A percentile compares a stretch with the other conserved stretches of the same genome.
Conservation (phyloP, 331 rosid species). For the Pyracantha coccinea region DNA sequence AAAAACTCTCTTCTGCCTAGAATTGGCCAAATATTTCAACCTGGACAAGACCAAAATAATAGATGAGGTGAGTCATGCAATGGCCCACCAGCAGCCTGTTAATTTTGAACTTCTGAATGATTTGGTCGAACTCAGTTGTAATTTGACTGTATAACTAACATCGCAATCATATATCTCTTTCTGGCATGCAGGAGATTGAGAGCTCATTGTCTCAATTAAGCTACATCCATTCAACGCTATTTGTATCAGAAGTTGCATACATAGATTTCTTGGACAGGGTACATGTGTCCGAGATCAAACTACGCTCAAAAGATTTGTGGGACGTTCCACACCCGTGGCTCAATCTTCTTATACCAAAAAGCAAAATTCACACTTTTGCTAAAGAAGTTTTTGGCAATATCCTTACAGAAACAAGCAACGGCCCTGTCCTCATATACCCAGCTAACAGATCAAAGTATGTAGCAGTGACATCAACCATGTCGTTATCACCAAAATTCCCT, state of each 20-base stretch:
- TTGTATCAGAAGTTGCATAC: slow-evolving; percentile 66
- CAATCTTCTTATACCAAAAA: slow-evolving; percentile 81
- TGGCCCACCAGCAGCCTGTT: neutral
- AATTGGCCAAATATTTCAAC: slow-evolving; percentile 73
- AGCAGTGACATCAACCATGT: slow-evolving; percentile 21
- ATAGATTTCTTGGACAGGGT: slow-evolving; percentile 84
- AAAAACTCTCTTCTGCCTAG: slow-evolving; percentile 79
- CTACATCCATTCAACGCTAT: slow-evolving; percentile 75
- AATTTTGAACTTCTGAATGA: neutral
- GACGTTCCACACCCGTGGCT: slow-evolving; percentile 99
- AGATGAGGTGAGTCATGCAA: slow-evolving; percentile 47
- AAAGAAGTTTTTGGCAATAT: slow-evolving; percentile 73
- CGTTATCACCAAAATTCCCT: neutral
- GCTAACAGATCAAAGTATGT: slow-evolving; percentile 93
- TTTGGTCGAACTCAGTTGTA: neutral
- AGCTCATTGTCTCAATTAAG: slow-evolving; percentile 47
- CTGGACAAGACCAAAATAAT: slow-evolving; percentile 21
- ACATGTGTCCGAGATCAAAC: slow-evolving; percentile 73
- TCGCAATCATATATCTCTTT: slow-evolving; percentile 12
- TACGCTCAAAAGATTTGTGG: slow-evolving; percentile 92
- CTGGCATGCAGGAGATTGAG: slow-evolving; percentile 56
- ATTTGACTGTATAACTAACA: neutral
- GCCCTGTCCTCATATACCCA: slow-evolving; percentile 92
- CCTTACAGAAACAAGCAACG: slow-evolving; percentile 84
- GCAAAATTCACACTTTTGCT: slow-evolving; percentile 72